phyloP scores from a whole-genome alignment of 441 rosid species.

The Gossypium schwendimanii region DNA sequence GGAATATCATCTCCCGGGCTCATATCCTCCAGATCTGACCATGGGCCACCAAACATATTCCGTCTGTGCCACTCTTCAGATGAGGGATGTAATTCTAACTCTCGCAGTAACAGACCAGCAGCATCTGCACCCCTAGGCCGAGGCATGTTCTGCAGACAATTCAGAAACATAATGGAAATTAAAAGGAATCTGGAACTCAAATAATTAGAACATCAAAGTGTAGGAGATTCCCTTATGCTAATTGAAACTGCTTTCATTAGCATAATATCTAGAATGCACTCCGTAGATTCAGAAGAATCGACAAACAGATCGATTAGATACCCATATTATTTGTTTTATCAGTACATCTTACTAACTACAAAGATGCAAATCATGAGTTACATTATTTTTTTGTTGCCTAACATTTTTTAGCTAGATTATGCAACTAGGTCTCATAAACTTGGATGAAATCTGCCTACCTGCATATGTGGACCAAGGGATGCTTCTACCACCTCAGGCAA shows the following conservation, averaged over 20 bases:
- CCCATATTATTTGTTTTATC: not conserved
- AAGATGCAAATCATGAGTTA: not conserved
- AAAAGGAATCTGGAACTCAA: not conserved
- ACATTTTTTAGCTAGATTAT: not conserved
- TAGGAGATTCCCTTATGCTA: not conserved
- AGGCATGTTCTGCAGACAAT: conserved; percentile 80
- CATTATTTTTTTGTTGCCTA: not conserved
- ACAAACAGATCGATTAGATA: not conserved
- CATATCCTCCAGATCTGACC: conserved; percentile 79
- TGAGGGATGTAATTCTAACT: conserved; percentile 94
- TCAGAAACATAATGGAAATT: not conserved
- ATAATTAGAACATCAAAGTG: not conserved
- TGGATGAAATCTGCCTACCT: conserved; percentile 42
- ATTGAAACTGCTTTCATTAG: not conserved
- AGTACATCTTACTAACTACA: not conserved
- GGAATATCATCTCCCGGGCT: conserved; percentile 42
- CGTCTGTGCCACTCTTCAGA: conserved; percentile 99
- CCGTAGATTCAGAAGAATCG: not conserved
- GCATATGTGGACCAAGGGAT: conserved; percentile 99
- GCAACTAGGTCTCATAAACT: not conserved
- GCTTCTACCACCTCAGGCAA: conserved; percentile 99
- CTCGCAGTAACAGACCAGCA: conserved; percentile 92
- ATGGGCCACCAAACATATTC: conserved; percentile 94
- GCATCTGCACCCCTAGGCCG: conserved; percentile 99
- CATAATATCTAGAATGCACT: not conserved